Base-by-base conservation (phyloP, 2,329 filamentous ascomycete genomes). In the Epichloe sp. region DNA sequence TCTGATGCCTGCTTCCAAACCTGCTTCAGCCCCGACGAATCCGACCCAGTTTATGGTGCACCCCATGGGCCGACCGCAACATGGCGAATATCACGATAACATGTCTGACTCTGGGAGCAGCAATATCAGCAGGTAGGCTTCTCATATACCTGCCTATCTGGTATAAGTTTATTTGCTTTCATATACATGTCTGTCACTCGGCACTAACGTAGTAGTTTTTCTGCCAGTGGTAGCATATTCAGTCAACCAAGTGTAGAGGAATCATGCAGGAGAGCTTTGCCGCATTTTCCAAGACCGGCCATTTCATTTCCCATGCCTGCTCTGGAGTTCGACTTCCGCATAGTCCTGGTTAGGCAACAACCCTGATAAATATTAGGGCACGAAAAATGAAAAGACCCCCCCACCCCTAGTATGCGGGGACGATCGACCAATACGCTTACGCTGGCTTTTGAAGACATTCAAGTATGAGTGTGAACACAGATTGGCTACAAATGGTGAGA, bases 271-370 rank as follows among this genome's bases (percentile, higher is more conserved):
- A 65, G 67, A 42, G 62, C 67, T 10, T 60, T 70, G 17, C 62
- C 65, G 45, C 67, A 70, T 49, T 70, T 70, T 38, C 68, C 69
- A n/a, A 67, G 69, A 54, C 68, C 72, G 17, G 59, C 63, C 41
- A 55, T 74, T 36, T 64, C 64, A 4, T 68, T 76, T 48, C 72
- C 74, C 14, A 67, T 69, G 57, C 73, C 73, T 5, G 66, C 64
- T 38, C 66, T 75, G 47, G 68, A 67, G 48, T 73, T 75, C 44
- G 73, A 77, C 57, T 75, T 77, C 56, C 71, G 73, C 51, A 70
- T 77, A 60, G 69, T 71, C 41, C 37, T 7, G 37, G 7, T 23
- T 21, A 43, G 11, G 41, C 41, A 43, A 11, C 41, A 43, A 8
- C 41, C 31, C 11, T 11, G 2, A 21, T 31, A 31, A 43, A 17